Percentiles rank a stretch among this genome's conserved stretches.
Conservation (phyloP, 2,329 filamentous ascomycete species). For the Monosporascus sp. region DNA sequence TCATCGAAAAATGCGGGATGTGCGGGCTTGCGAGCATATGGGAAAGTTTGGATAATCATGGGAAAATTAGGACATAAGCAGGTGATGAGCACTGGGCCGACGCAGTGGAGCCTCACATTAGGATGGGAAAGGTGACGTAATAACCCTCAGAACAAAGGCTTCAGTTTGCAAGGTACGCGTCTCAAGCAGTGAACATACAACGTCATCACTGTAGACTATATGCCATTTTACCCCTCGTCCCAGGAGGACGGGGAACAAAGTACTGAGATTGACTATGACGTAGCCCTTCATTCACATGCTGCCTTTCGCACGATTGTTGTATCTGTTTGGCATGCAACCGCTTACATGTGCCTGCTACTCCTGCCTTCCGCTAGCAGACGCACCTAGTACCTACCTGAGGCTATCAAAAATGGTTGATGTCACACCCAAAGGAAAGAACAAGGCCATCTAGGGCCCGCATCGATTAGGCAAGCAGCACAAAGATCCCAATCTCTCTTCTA, state of each 20-base stretch:
- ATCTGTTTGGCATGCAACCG: too few relatives aligned
- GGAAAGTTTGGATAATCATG: not conserved
- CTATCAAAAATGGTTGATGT: not conserved
- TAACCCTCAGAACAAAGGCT: too few relatives aligned
- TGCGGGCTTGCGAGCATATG: not conserved
- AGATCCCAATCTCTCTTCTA: conserved; percentile 9
- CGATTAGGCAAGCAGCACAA: not conserved
- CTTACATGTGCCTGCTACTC: not conserved
- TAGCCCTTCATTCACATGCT: conserved; percentile 9
- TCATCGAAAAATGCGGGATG: not conserved
- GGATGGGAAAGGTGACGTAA: too few relatives aligned
- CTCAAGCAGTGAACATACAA: too few relatives aligned
- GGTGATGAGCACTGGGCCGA: too few relatives aligned
- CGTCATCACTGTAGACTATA: too few relatives aligned
- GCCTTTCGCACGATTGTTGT: too few relatives aligned
- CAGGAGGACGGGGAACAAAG: not conserved
- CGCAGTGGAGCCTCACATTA: too few relatives aligned
- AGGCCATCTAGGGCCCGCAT: not conserved
- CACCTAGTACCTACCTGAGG: not conserved
- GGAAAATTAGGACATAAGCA: too few relatives aligned
- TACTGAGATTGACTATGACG: conserved; percentile 10
- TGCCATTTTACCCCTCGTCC: too few relatives aligned
- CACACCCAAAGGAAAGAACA: not conserved
- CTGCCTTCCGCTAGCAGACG: not conserved
- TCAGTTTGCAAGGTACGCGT: too few relatives aligned